Base-by-base conservation (phyloP, 164 flowering plant genomes). In the Euptelea pleiosperma region DNA sequence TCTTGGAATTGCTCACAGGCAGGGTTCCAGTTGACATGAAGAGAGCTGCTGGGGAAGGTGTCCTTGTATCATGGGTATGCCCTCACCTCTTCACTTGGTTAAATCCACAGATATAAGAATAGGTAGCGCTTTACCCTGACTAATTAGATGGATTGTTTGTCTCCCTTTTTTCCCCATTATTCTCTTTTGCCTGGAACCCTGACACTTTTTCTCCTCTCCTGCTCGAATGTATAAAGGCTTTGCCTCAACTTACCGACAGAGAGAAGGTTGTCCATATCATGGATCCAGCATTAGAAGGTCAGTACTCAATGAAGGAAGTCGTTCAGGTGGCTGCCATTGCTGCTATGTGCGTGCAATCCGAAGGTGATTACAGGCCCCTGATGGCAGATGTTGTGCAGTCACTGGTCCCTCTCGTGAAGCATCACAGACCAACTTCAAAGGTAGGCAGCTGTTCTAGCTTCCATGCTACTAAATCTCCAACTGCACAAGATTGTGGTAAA, bases 311-410 rank as follows among this genome's bases (percentile, higher is more conserved):
- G 83, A 93, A 93, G 72, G 97, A 93, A 64, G 96, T 75, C 18
- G 63, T 90, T 72, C 99, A 93, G 74, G 94, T 93, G 40, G 97
- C 99, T 16, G 99, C 99, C 39, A 90, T 93, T 57, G 97, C 99
- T n/a, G 91, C 96, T 18, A 90, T 93, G 97, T 93, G 99, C 31
- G 96, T 93, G 39, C 97, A 90, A 65, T 77, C 96, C 2, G 97
- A 90, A 73, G 84, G 96, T 10, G 96, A 93, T 72, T 93, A 93
- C 71, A 73, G 99, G 66, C 99, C 97, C 16, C 57, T 93, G 37
- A 93, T 93, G 96, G 90, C 98, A 1, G 94, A 89, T 68, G 97
- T 93, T 0, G 94, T 90, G 62, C 97, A 93, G 76, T 93, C 99
- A 1, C 68, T 93, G 36, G 87, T 80, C 22, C 99, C 97, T 18